Evolutionary conservation across 1,139 yeast genomes (phyloP), one percentile per base, ranked within the genome.

Genomic region (Saccharomycopsis crataegensis): DNA sequence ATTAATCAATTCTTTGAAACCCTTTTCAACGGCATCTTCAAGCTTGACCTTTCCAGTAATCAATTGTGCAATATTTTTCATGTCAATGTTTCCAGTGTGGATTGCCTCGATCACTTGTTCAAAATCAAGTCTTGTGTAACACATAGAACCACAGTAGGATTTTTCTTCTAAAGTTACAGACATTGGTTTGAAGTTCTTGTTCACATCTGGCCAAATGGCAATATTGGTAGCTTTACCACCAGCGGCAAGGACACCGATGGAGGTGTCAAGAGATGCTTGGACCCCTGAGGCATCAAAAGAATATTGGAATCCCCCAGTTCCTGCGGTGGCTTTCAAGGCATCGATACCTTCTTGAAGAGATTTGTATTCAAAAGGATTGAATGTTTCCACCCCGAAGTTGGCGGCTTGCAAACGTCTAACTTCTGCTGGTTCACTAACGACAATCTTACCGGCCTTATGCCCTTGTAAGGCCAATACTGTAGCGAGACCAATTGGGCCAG

Each of bases 401-500:
- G 59, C 65, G 6, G 80, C 80, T 50, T 72, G 63, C 22, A 68
- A 64, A 59, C 79, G 64, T 66, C 80, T 69, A 3, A 69, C 67
- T 44, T 63, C 59, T 2, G 79, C 73, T 1, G 77, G 79, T 58
- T 75, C 79, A 57, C 72, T 70, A 48, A 71, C 72, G 17, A 72
- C 75, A 51, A 74, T 72, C 36, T 59, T 64, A 6, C 65, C 62
- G 3, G 73, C 75, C 33, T 69, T 67, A 54, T 73, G 70, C 3
- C 78, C 79, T 58, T 73, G 71, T 50, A 76, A 67, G 3, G 77
- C 76, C 48, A 76, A 65, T 9, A 76, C 67, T 1, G 79, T 73
- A n/a, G 78, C 70, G 40, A 77, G 64, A 1, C 81, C 81, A 59
- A 77, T 76, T 8, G 80, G 79, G 6, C 81, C 81, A 43, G 76